Conservation (phyloP, 768 basidiomycete species). For the Lactarius deliciosus region DNA sequence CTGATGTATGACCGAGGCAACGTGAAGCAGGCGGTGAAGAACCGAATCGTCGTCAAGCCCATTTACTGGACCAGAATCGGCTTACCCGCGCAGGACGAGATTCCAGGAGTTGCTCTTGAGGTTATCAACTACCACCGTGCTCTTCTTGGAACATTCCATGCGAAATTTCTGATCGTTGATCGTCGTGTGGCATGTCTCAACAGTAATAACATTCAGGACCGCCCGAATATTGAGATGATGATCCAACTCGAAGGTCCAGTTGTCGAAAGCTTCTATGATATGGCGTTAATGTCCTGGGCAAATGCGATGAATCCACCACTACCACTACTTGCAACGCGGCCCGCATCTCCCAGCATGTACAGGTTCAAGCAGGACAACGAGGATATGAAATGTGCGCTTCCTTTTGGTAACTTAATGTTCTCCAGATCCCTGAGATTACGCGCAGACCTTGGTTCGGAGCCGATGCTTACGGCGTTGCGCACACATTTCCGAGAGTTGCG, state of each 20-base stretch:
- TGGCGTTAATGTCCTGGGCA: conserved; percentile 62
- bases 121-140: conserved; percentile 59
- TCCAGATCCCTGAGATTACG: not conserved
- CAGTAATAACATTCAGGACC: conserved; percentile 68
- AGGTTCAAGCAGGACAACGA: conserved; percentile 41
- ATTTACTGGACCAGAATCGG: conserved; percentile 49
- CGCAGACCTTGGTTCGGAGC: conserved; percentile 20
- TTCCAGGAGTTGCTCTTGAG: conserved; percentile 60
- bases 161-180: conserved; percentile 69
- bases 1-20: conserved; percentile 70
- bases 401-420: not conserved
- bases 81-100: conserved; percentile 53
- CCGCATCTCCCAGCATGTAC: conserved; percentile 39
- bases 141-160: conserved; percentile 66
- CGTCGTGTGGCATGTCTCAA: conserved; percentile 63
- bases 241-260: conserved; percentile 68
- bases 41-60: conserved; percentile 48
- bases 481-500: conserved; percentile 16
- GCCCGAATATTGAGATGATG: conserved; percentile 59
- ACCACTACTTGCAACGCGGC: conserved; percentile 41
- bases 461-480: conserved; percentile 9
- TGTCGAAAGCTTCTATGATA: conserved; percentile 69
- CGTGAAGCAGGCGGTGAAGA: conserved; percentile 48
- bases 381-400: conserved; percentile 31
- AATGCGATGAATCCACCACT: conserved; percentile 47